These are phyloP conservation scores for Quercus wislizeni DNA, from an alignment of 306 rosid species.

Conservation along the genomic window DNA sequence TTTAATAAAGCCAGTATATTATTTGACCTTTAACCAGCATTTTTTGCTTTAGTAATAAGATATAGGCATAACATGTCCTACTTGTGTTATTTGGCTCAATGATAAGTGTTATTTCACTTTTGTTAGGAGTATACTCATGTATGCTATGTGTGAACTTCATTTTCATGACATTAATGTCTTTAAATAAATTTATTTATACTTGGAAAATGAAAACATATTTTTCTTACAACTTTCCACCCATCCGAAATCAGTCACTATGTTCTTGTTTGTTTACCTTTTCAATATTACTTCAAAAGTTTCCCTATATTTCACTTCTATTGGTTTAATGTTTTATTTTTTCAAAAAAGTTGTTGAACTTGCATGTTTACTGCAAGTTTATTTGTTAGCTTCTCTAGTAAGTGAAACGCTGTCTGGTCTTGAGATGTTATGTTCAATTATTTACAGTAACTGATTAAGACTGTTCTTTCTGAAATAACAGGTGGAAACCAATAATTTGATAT, in stretches of 20 bases:
- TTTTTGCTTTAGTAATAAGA: too few relatives aligned
- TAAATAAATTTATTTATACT: too few relatives aligned
- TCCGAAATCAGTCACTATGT: background rate
- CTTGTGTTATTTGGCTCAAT: too few relatives aligned
- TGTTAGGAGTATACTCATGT: background rate
- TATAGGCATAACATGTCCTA: too few relatives aligned
- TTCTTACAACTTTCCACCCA: background rate
- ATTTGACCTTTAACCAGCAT: too few relatives aligned
- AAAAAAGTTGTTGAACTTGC: background rate
- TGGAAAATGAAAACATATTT: background rate
- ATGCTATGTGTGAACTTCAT: background rate
- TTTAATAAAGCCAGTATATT: too few relatives aligned
- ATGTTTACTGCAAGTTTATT: background rate
- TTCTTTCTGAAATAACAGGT: slow-evolving; percentile 40
- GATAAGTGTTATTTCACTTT: background rate
- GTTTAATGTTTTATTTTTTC: background rate
- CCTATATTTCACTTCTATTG: background rate
- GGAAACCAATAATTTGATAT: slow-evolving; percentile 24
- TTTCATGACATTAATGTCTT: too few relatives aligned
- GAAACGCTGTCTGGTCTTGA: background rate
- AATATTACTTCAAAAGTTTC: background rate
- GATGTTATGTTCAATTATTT: background rate
- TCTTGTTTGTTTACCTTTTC: background rate
- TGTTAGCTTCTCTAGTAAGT: background rate
- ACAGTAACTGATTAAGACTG: background rate